Percentiles rank a stretch among this genome's conserved stretches.
phyloP scores from a whole-genome alignment of 2,329 filamentous ascomycete species.

The Fusarium caatingaense region DNA sequence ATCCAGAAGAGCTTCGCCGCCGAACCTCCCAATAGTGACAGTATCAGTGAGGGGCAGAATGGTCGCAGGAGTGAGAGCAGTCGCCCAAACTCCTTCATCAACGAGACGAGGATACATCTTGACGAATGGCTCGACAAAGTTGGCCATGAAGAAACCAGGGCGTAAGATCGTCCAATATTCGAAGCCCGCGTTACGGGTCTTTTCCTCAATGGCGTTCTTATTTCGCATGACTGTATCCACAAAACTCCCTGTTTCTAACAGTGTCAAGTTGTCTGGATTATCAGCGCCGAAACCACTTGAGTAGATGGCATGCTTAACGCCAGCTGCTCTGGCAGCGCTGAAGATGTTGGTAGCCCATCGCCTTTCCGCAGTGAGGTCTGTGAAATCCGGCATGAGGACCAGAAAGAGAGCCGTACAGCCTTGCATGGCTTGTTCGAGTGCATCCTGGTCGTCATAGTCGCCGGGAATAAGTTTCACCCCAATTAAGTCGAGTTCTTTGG shows the following conservation, averaged over 20 bases:
- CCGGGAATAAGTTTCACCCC: constrained; percentile 51
- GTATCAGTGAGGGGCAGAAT: constrained; percentile 58
- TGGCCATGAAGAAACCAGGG: constrained; percentile 64
- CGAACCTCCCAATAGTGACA: constrained; percentile 60
- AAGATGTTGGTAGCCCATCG: constrained; percentile 49
- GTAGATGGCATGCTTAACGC: constrained; percentile 53
- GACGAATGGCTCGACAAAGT: constrained; percentile 58
- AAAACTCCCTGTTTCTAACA: constrained; percentile 45
- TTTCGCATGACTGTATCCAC: constrained; percentile 48
- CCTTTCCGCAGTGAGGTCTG: constrained; percentile 47
- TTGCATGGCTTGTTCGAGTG: constrained; percentile 47
- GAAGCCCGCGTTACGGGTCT: constrained; percentile 52
- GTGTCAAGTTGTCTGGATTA: constrained; percentile 45
- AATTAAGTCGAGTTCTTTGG: constrained; percentile 45
- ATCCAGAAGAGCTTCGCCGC: constrained; percentile 56
- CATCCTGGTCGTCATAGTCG: constrained; percentile 49
- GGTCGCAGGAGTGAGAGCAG: constrained; percentile 51
- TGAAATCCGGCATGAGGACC: constrained; percentile 49
- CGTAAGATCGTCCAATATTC: constrained; percentile 61
- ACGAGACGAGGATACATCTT: constrained; percentile 54
- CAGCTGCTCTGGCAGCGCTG: constrained; percentile 52
- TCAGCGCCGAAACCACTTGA: constrained; percentile 50
- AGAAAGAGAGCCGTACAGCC: constrained; percentile 51
- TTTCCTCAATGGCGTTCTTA: constrained; percentile 58
- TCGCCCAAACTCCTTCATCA: constrained; percentile 53